phyloP scores from a whole-genome alignment of 2,329 filamentous ascomycete genomes.

The Colletotrichum eremochloae region DNA sequence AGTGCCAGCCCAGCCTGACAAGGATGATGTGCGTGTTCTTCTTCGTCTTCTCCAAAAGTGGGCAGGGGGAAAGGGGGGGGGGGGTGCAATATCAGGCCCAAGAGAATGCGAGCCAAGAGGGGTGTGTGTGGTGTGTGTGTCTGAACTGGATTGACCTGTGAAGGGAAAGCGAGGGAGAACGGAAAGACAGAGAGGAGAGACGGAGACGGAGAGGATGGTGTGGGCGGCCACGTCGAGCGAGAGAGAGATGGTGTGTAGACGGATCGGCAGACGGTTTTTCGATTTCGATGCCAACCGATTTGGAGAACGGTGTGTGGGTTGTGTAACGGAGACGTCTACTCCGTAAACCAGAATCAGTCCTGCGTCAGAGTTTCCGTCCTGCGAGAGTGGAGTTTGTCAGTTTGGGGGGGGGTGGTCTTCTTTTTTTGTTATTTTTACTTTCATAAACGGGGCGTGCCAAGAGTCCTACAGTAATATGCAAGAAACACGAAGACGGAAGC shows the following conservation, averaged over 20 bases:
- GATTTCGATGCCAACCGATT: background rate
- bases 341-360: conserved; percentile 11
- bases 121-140: background rate
- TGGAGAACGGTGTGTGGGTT: conserved; percentile 4
- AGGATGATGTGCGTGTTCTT: conserved; percentile 19
- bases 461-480: conserved; percentile 3
- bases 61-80: too few species aligned
- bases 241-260: conserved; percentile 24
- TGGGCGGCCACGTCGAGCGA: too few species aligned
- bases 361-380: conserved; percentile 10
- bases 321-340: conserved; percentile 3
- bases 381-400: background rate
- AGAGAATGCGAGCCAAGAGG: conserved; percentile 27
- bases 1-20: conserved; percentile 15
- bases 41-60: conserved; percentile 5
- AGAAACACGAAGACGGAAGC: background rate
- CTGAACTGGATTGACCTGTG: too few species aligned
- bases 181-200: conserved; percentile 8
- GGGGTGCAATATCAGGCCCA: conserved; percentile 36
- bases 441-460: background rate
- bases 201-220: too few species aligned
- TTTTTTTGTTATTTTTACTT: background rate
- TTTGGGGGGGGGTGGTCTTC: background rate
- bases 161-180: conserved; percentile 8
- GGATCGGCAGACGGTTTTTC: background rate